These are phyloP conservation scores for Hypholoma sublateritium DNA, from an alignment of 768 basidiomycete genomes.

Conservation along the genomic window DNA sequence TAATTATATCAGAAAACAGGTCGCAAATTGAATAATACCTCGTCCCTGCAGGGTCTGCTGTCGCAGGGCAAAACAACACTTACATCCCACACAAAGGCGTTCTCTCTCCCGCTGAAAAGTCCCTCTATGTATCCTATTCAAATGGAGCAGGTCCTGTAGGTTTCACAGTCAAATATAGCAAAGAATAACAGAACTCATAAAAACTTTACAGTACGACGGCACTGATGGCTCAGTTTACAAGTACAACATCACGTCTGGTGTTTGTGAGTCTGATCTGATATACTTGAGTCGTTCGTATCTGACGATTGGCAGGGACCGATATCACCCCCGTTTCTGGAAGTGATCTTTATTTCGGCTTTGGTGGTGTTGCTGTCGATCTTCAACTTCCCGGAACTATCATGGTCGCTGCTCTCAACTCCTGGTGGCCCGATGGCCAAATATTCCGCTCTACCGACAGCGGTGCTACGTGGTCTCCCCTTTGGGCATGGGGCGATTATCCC, in stretches of 20 bases:
- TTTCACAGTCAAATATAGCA: neutral
- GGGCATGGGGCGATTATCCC: constrained; percentile 53
- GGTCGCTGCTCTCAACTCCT: constrained; percentile 65
- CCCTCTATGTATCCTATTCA: constrained; percentile 60
- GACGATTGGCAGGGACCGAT: constrained; percentile 42
- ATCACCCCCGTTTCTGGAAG: constrained; percentile 63
- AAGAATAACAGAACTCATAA: neutral
- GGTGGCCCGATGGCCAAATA: constrained; percentile 69
- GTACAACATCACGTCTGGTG: constrained; percentile 52
- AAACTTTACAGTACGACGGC: constrained; percentile 47
- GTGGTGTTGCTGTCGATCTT: constrained; percentile 59
- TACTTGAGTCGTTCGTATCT: neutral
- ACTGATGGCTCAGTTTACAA: constrained; percentile 47
- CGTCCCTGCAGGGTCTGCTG: constrained; percentile 44
- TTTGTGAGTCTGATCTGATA: constrained; percentile 29
- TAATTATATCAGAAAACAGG: neutral
- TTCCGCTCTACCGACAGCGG: constrained; percentile 62
- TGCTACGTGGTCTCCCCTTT: constrained; percentile 56
- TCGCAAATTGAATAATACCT: neutral
- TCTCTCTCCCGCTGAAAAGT: constrained; percentile 53
- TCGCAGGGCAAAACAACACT: constrained; percentile 56
- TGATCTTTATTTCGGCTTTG: constrained; percentile 62
- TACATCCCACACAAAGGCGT: constrained; percentile 70
- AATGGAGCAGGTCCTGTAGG: constrained; percentile 60
- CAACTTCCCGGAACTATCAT: constrained; percentile 64